Evolutionary conservation across 2,329 filamentous ascomycete genomes (phyloP), one percentile per base, ranked within the genome.

Genomic region (Xylaria sp.): DNA sequence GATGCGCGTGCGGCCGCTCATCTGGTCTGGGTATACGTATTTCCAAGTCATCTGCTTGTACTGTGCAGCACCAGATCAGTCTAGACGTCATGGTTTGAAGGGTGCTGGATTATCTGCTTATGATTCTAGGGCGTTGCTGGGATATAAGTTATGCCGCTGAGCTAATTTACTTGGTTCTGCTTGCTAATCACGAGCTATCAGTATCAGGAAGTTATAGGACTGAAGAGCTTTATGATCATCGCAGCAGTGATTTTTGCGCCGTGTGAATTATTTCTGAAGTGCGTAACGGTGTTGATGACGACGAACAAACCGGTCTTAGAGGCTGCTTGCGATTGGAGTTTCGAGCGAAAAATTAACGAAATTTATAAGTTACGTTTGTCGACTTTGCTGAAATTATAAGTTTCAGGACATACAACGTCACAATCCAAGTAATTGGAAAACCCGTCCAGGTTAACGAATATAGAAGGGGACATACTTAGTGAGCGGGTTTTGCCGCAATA

Each of bases 1-100:
- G 46, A 49, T 49, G 46, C 23, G 46, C 46, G 46, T 49, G 46
- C 46, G 46, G 46, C 46, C 46, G 46, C 46, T 49, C 46, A 49
- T 49, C 23, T 26, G 6, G 11, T 28, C 23, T 11, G 7, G 15
- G 23, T 28, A 15, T 15, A 23, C 28, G 28, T 28, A 28, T 28
- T 28, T 48, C 40, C n/a, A 44, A n/a, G 17, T 44, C 20, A 38
- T 38, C 10, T 38, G 13, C 36, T 20, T 38, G 0, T 38, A 36
- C 11, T 46, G 9, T 3, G 17, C 15, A 44, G 40, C 40, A 7
- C 40, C 6, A n/a, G 6, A n/a, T 44, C 23, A 23, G 23, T 23
- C 23, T 23, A 23, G 23, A 23, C 23, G 23, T 23, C 23, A 23
- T 23, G 23, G 2, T 23, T 23, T 23, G 23, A 23, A 23, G 23